These are phyloP conservation scores for Peronospora farinosa DNA, from an alignment of 352 stramenopile species.

Conservation along the genomic window DNA sequence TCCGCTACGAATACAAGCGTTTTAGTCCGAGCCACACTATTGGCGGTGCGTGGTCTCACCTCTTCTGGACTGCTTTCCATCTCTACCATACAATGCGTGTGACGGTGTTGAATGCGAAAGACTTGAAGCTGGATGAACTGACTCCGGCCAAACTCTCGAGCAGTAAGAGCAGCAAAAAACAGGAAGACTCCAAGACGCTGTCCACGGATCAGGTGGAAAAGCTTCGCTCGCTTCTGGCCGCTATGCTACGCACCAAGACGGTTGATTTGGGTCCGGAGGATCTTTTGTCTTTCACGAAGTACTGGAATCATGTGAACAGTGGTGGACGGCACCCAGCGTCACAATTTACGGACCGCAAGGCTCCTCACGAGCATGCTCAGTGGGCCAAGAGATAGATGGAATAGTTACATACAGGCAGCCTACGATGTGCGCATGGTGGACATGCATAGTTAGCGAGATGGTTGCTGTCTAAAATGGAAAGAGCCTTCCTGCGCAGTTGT, in stretches of 20 bases:
- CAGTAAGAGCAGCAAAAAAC: conserved; percentile 23
- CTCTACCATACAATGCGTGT: conserved; percentile 62
- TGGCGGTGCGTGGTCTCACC: conserved; percentile 45
- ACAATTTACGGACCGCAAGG: conserved; percentile 78
- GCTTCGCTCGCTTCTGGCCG: conserved; percentile 51
- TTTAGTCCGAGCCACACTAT: conserved; percentile 71
- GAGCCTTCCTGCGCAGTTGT: conserved; percentile 4
- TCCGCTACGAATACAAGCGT: conserved; percentile 73
- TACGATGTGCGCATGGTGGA: conserved; percentile 5
- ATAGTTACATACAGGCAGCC: conserved; percentile 7
- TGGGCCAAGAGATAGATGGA: conserved; percentile 50
- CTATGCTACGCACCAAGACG: conserved; percentile 76
- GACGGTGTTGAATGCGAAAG: conserved; percentile 53
- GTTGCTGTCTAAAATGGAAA: conserved; percentile 10
- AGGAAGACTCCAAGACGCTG: conserved; percentile 30
- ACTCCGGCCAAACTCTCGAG: conserved; percentile 17
- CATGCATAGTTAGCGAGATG: neutral
- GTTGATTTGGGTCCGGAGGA: conserved; percentile 63
- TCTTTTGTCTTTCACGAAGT: conserved; percentile 77
- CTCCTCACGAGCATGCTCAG: conserved; percentile 79
- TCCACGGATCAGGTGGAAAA: conserved; percentile 53
- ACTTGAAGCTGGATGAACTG: conserved; percentile 49
- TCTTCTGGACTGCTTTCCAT: conserved; percentile 64
- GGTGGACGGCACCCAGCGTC: conserved; percentile 60
- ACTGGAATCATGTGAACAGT: conserved; percentile 73